phyloP scores from a whole-genome alignment of 345 rosid genomes.

The Acer negundo region DNA sequence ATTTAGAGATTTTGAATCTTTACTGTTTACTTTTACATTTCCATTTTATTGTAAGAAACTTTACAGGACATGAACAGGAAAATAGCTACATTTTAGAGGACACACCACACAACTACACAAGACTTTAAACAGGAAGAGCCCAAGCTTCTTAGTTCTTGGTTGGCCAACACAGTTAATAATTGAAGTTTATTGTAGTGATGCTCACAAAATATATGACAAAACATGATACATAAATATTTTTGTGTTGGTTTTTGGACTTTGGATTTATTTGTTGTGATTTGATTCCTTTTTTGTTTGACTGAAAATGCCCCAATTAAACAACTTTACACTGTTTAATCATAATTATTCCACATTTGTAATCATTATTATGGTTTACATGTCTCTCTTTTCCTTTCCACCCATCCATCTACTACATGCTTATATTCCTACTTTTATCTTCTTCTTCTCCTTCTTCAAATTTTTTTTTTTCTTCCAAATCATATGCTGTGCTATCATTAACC shows the following conservation, averaged over 20 bases:
- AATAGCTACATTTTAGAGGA: too few relatives aligned
- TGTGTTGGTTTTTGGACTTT: conserved; percentile 4
- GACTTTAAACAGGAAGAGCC: background rate
- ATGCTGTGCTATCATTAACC: conserved; percentile 14
- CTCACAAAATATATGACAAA: conserved; percentile 15
- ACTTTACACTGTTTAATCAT: conserved; percentile 26
- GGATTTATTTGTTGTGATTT: conserved; percentile 13
- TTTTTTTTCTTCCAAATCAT: background rate
- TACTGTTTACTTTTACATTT: background rate
- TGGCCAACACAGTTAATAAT: conserved; percentile 20
- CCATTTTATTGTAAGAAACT: too few relatives aligned
- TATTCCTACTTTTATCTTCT: background rate
- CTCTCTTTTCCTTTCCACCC: conserved; percentile 1
- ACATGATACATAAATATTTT: background rate
- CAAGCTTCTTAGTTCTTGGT: background rate
- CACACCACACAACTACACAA: background rate
- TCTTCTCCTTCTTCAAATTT: background rate
- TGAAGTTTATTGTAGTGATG: conserved; percentile 2
- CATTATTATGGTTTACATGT: conserved; percentile 21
- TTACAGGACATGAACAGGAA: too few relatives aligned
- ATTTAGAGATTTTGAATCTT: background rate
- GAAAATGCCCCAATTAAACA: conserved; percentile 12
- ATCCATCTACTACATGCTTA: background rate
- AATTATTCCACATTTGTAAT: conserved; percentile 26
- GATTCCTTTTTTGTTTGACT: conserved; percentile 25